phyloP scores from a whole-genome alignment of 805 yeast species.

The Metschnikowia proteae region DNA sequence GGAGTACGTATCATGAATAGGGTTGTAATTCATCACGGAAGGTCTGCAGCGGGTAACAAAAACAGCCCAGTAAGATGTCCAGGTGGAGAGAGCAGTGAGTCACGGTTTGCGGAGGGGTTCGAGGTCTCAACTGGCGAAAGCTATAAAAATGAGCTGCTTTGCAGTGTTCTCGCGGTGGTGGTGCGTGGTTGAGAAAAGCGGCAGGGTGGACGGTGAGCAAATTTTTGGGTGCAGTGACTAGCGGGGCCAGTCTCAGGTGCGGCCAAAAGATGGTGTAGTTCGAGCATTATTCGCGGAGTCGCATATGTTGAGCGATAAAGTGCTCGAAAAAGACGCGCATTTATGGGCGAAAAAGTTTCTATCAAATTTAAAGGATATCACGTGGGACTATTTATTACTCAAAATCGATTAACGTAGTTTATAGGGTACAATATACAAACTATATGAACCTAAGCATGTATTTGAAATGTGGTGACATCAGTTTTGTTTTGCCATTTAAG shows the following conservation, averaged over 20 bases:
- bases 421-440: slow-evolving; percentile 21
- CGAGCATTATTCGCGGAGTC: background rate
- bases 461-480: slow-evolving; percentile 14
- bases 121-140: too few relatives aligned
- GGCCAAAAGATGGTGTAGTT: background rate
- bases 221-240: background rate
- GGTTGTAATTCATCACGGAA: slow-evolving; percentile 38
- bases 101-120: background rate
- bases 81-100: background rate
- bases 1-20: slow-evolving; percentile 38
- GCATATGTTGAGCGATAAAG: background rate
- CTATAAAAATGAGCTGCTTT: too few relatives aligned
- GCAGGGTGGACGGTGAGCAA: background rate
- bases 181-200: background rate
- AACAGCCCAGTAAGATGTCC: background rate
- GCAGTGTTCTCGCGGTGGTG: background rate
- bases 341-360: too few relatives aligned
- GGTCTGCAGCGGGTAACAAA: background rate
- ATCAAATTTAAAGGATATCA: too few relatives aligned
- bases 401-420: slow-evolving; percentile 18
- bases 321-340: background rate
- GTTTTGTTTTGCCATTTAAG: slow-evolving; percentile 18
- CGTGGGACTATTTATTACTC: background rate
- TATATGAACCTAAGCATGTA: slow-evolving; percentile 18
- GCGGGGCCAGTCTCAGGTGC: background rate